Base-by-base conservation (phyloP, 441 rosid genomes). In the Isatis lusitanica region DNA sequence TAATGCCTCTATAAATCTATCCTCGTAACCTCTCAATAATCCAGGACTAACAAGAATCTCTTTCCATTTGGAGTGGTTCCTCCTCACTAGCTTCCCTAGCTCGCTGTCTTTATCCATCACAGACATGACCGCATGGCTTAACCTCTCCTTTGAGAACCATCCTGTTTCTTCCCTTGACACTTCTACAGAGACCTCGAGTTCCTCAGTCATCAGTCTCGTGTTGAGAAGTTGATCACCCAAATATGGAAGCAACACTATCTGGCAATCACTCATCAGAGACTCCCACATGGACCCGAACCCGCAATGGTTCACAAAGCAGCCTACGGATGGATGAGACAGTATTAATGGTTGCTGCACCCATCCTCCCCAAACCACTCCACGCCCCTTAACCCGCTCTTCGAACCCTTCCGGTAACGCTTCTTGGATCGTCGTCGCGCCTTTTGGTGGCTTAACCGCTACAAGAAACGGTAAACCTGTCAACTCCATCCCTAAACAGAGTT, bases 281-380 rank as follows among this genome's bases (percentile, higher is more conserved):
- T 86, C 90, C 90, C 87, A 88, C 92, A 83, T 83, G 1, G 92
- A 86, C 4, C 84, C 87, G 16, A 82, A 85, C 53, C 92, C 88
- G 11, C 87, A 40, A 16, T 88, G 93, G 60, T 59, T 80, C 62
- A 85, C 89, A 43, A 89, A 83, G 67, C 91, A 85, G 36, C 94
- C 91, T 0, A 84, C 73, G 0, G 94, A 83, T 4, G 72, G 67
- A 73, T 87, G 88, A 12, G 65, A 68, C 64, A 89, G 21, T 9
- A 89, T 75, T 67, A 68, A 6, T 16, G 74, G 62, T 38, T 84
- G 92, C 9, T 74, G 82, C 35, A 83, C 82, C 92, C 90, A 85
- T 12, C 67, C 89, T 5, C 84, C 63, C 18, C 60, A 74, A 15
- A 88, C 81, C 42, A 79, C 36, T n/a, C 91, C 89, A 68, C 85